Evolutionary conservation across 192 early-diverging fungal genomes (phyloP), one percentile per base, ranked within the genome.

Genomic region (Coemansia sp.): DNA sequence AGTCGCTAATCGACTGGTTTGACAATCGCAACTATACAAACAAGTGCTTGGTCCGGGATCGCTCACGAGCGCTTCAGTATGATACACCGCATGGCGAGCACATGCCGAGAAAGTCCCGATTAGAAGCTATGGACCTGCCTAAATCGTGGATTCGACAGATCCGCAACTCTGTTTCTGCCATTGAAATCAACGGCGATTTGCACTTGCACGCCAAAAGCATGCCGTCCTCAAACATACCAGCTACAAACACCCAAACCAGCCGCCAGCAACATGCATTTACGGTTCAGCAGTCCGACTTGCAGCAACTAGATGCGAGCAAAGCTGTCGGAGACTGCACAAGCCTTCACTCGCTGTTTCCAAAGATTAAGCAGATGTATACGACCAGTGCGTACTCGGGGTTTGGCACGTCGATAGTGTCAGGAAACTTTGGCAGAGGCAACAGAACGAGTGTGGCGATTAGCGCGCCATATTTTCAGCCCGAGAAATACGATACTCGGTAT

Each of bases 341-440:
- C 53, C 48, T 83, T 2, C 82, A 72, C n/a, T 65, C 84, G 9
- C 64, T 73, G 19, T 78, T 83, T 45, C 75, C 82, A 3, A 63
- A 71, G 39, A 59, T 60, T 53, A 76, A 70, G 70, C 73, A 82
- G 61, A 43, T 82, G 5, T 82, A 82, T 53, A 60, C 79, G 19
- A 72, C 71, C 2, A 67, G 65, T 50, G 60, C 80, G n/a, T 89
- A 87, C 66, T 84, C 85, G 5, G 83, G 80, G 5, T 74, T 96
- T 15, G 94, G 92, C 9, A 84, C 85, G 25, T 79, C 84, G 3
- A 70, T 85, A 14, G 85, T 73, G 4, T 57, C 66, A 0, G 94
- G 92, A 12, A 88, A 93, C 60, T 96, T 93, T 68, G 69, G 83
- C 73, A 87, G 84, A 5, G 83, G 84, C 54, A 89, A 87, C 5